These are phyloP conservation scores for Lactarius pseudohatsudake DNA, from an alignment of 768 basidiomycete genomes.

Conservation along the genomic window DNA sequence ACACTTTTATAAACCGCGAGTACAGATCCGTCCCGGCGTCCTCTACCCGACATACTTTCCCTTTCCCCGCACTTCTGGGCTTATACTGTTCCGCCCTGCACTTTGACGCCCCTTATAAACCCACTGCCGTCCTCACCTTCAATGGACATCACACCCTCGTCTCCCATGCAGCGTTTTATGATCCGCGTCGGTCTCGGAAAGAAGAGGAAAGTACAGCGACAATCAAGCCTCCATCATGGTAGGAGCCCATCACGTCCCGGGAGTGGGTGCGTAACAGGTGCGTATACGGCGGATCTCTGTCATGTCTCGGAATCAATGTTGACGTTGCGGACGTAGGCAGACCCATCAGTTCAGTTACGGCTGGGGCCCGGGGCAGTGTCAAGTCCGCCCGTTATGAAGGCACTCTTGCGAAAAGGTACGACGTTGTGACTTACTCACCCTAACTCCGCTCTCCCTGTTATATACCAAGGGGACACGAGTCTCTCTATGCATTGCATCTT, in stretches of 20 bases:
- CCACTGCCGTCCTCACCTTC: background rate
- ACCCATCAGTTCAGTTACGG: background rate
- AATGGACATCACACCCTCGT: background rate
- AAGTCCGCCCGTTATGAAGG: background rate
- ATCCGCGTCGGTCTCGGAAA: background rate
- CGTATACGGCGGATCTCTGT: background rate
- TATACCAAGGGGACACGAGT: background rate
- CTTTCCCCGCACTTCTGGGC: background rate
- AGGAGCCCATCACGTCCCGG: background rate
- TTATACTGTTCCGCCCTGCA: background rate
- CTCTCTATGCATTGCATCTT: no score
- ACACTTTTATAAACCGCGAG: background rate
- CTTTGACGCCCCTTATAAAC: background rate
- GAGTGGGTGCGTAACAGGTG: background rate
- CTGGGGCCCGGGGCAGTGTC: background rate
- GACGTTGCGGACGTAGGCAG: slow-evolving; percentile 5
- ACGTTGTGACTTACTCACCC: background rate
- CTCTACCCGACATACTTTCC: background rate
- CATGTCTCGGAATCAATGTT: background rate
- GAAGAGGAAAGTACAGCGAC: slow-evolving; percentile 11
- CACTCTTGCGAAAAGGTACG: slow-evolving; percentile 3
- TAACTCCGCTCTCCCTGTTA: background rate
- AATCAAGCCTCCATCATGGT: background rate
- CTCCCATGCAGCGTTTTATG: slow-evolving; percentile 3
- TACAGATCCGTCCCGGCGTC: background rate